Conservation (phyloP, 2,329 filamentous ascomycete genomes). For the Pseudopyricularia cyperi region DNA sequence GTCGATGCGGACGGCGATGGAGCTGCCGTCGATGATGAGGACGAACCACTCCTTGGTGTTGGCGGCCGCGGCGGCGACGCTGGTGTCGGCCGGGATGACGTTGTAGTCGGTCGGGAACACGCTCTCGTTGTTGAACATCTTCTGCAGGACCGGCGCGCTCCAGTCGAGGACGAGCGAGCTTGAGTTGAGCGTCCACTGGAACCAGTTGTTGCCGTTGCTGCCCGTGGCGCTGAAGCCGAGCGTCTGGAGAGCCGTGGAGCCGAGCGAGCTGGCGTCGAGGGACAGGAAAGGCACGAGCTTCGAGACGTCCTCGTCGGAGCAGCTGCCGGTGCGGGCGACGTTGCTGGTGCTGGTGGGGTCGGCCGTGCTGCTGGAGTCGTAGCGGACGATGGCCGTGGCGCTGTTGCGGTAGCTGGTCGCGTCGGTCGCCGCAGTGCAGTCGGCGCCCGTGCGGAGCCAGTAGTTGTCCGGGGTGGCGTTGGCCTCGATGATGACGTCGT, state of each 20-base stretch:
- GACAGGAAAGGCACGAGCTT: slow-evolving; percentile 10
- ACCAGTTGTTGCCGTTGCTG: slow-evolving; percentile 4
- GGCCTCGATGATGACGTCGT: slow-evolving; percentile 10
- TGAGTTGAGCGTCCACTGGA: slow-evolving; percentile 11
- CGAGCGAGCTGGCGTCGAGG: slow-evolving; percentile 5
- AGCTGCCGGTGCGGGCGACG: slow-evolving; percentile 1
- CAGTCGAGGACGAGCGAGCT: slow-evolving; percentile 10
- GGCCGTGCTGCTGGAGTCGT: slow-evolving; percentile 3
- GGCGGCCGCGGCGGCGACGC: neutral
- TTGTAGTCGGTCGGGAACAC: slow-evolving; percentile 9
- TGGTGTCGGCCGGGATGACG: slow-evolving; percentile 7
- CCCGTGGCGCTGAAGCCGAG: slow-evolving; percentile 4
- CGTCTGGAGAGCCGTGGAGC: neutral
- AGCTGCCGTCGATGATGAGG: slow-evolving; percentile 13
- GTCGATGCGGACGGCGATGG: slow-evolving; percentile 7
- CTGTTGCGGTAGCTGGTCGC: neutral
- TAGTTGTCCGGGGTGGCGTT: slow-evolving; percentile 3
- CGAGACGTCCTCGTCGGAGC: slow-evolving; percentile 9
- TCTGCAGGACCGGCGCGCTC: slow-evolving; percentile 7
- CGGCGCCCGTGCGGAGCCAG: slow-evolving; percentile 4
- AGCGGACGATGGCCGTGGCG: slow-evolving; percentile 7
- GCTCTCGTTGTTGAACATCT: slow-evolving; percentile 1
- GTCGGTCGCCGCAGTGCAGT: slow-evolving; percentile 5
- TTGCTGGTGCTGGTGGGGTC: slow-evolving; percentile 3
- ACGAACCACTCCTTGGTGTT: slow-evolving; percentile 12